phyloP scores from a whole-genome alignment of 192 early-diverging fungal genomes.

The Podila horticola region DNA sequence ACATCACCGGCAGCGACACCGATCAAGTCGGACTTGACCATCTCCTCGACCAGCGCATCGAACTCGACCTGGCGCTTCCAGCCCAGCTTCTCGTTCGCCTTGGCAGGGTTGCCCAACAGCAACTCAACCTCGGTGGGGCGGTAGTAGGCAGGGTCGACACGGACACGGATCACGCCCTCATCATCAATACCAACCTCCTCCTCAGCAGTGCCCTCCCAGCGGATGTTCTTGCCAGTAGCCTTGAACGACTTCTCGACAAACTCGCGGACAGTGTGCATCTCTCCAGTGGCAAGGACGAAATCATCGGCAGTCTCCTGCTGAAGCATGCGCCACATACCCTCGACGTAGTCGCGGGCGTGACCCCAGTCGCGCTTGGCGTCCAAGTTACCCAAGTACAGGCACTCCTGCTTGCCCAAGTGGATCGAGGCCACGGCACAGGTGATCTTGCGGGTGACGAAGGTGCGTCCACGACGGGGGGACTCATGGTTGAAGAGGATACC shows the following conservation, averaged over 20 bases:
- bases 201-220: constrained; percentile 70
- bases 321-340: constrained; percentile 83
- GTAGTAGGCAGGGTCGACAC: constrained; percentile 76
- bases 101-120: constrained; percentile 72
- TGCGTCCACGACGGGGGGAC: constrained; percentile 73
- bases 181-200: constrained; percentile 65
- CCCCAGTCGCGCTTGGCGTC: constrained; percentile 65
- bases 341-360: constrained; percentile 64
- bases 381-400: constrained; percentile 74
- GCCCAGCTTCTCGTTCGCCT: constrained; percentile 66
- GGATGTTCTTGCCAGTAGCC: constrained; percentile 64
- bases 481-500: constrained; percentile 80
- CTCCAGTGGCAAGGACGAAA: constrained; percentile 77
- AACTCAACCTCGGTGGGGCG: constrained; percentile 81
- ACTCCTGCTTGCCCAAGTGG: constrained; percentile 66
- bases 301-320: constrained; percentile 76
- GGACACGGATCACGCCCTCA: constrained; percentile 60
- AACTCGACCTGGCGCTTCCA: constrained; percentile 76
- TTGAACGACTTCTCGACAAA: constrained; percentile 78
- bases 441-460: constrained; percentile 80
- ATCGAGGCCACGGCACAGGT: constrained; percentile 77
- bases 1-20: constrained; percentile 6
- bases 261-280: constrained; percentile 76
- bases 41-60: constrained; percentile 70
- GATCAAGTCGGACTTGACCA: constrained; percentile 68